These are phyloP conservation scores for Medicago arabica DNA, from an alignment of 306 rosid species.

Conservation along the genomic window DNA sequence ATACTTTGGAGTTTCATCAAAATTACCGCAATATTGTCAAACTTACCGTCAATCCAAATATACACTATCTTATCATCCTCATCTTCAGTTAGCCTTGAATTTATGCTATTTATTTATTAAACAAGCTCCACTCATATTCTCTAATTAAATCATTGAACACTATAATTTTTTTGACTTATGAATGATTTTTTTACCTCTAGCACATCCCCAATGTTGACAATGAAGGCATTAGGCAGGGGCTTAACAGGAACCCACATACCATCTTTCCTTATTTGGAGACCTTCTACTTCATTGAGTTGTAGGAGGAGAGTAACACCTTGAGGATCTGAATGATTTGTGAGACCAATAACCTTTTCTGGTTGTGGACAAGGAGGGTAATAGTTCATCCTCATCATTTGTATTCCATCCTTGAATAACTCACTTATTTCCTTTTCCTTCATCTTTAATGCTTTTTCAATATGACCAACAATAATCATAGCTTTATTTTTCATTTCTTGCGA, in stretches of 20 bases:
- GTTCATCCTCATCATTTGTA: slow-evolving; percentile 52
- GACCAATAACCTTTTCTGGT: slow-evolving; percentile 50
- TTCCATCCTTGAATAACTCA: slow-evolving; percentile 43
- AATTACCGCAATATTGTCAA: no score
- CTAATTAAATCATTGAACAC: no score
- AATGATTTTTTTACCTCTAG: slow-evolving; percentile 30
- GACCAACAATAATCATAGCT: slow-evolving; percentile 16
- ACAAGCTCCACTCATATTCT: no score
- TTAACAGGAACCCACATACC: slow-evolving; percentile 45
- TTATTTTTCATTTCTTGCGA: slow-evolving; percentile 31
- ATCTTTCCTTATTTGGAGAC: slow-evolving; percentile 50
- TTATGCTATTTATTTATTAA: no score
- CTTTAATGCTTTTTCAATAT: slow-evolving; percentile 38
- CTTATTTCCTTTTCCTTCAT: slow-evolving; percentile 39
- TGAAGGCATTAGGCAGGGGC: slow-evolving; percentile 49
- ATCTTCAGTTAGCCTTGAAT: no score
- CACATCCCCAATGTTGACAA: slow-evolving; percentile 50
- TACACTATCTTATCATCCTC: no score
- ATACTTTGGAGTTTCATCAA: no score
- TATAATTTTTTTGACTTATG: not conserved
- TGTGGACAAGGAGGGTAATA: slow-evolving; percentile 58
- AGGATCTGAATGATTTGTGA: slow-evolving; percentile 52
- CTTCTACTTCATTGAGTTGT: slow-evolving; percentile 50
- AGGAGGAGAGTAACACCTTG: slow-evolving; percentile 46
- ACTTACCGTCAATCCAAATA: no score